These are phyloP conservation scores for Fomitopsis betulina DNA, from an alignment of 1,284 basidiomycete species.

Conservation along the genomic window DNA sequence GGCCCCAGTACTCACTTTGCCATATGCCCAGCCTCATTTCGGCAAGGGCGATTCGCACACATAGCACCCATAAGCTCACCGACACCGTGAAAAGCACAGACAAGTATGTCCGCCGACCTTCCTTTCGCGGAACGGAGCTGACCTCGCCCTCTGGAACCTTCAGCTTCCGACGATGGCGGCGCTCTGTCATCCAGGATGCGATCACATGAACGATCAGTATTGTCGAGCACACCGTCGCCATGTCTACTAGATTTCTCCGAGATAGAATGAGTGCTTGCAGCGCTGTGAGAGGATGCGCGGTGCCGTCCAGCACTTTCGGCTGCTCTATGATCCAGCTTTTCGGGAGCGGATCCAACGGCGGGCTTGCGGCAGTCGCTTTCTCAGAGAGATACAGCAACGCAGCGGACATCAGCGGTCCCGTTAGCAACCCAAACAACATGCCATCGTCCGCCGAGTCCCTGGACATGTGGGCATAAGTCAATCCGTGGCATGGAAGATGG, in stretches of 20 bases:
- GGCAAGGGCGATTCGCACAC: slow-evolving; percentile 42
- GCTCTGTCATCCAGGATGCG: slow-evolving; percentile 71
- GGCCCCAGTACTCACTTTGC: slow-evolving; percentile 46
- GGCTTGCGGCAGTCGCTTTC: slow-evolving; percentile 18
- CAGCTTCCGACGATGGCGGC: slow-evolving; percentile 38
- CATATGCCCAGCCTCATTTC: slow-evolving; percentile 49
- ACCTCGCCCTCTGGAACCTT: slow-evolving; percentile 58
- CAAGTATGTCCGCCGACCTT: slow-evolving; percentile 53
- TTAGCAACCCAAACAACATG: slow-evolving; percentile 72
- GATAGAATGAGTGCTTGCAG: slow-evolving; percentile 65
- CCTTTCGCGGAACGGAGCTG: slow-evolving; percentile 71
- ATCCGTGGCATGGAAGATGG: not conserved
- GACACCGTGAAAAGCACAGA: slow-evolving; percentile 59
- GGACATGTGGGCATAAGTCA: not conserved
- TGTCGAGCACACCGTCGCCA: slow-evolving; percentile 75
- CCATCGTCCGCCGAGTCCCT: slow-evolving; percentile 84
- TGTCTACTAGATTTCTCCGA: slow-evolving; percentile 71
- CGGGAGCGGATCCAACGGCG: slow-evolving; percentile 36
- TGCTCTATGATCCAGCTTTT: slow-evolving; percentile 73
- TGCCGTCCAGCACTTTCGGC: slow-evolving; percentile 46
- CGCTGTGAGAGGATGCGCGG: slow-evolving; percentile 36
- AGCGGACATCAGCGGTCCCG: slow-evolving; percentile 73
- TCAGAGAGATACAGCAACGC: slow-evolving; percentile 57
- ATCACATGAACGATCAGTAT: slow-evolving; percentile 75
- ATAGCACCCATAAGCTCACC: slow-evolving; percentile 44